Evolutionary conservation across 768 basidiomycete genomes (phyloP).

Genomic region (Tricholoma bakamatsutake): DNA sequence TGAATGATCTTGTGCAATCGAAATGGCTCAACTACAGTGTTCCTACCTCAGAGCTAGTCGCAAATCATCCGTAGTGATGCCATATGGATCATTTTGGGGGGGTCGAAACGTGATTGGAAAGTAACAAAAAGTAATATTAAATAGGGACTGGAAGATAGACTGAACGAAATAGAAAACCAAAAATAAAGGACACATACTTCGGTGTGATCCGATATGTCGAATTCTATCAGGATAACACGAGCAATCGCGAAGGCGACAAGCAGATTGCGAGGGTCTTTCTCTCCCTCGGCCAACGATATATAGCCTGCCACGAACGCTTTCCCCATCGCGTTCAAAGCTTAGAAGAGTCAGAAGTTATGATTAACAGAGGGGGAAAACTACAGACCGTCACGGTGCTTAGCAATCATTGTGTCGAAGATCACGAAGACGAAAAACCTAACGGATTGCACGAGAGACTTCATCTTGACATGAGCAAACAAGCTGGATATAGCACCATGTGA

Average conservation of each 20-base stretch:
- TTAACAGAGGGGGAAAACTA: neutral
- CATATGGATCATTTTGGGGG: slow-evolving; percentile 90
- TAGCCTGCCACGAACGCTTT: slow-evolving; percentile 73
- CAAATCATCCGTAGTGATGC: slow-evolving; percentile 85
- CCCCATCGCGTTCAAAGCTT: slow-evolving; percentile 69
- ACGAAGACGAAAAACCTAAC: slow-evolving; percentile 76
- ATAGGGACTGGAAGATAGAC: slow-evolving; percentile 58
- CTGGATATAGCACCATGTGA: slow-evolving; percentile 32
- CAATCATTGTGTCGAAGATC: slow-evolving; percentile 74
- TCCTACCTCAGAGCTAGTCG: slow-evolving; percentile 60
- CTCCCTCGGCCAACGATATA: slow-evolving; percentile 79
- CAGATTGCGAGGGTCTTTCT: slow-evolving; percentile 96
- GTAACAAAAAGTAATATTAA: slow-evolving; percentile 96
- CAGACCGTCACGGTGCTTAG: slow-evolving; percentile 61
- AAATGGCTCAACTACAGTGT: neutral
- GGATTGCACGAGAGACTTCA: slow-evolving; percentile 77
- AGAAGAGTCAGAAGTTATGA: slow-evolving; percentile 3
- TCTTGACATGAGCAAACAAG: slow-evolving; percentile 70
- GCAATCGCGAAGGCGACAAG: slow-evolving; percentile 85
- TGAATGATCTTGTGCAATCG: neutral
- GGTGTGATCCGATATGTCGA: slow-evolving; percentile 66
- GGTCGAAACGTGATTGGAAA: slow-evolving; percentile 97
- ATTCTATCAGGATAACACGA: slow-evolving; percentile 82
- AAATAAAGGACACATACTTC: slow-evolving; percentile 50
- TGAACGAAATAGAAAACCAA: neutral